A percentile compares a stretch with the other conserved stretches of the same genome.
Evolutionary conservation across 768 basidiomycete genomes (phyloP).

Genomic region (Phanerodontia chrysosporium): DNA sequence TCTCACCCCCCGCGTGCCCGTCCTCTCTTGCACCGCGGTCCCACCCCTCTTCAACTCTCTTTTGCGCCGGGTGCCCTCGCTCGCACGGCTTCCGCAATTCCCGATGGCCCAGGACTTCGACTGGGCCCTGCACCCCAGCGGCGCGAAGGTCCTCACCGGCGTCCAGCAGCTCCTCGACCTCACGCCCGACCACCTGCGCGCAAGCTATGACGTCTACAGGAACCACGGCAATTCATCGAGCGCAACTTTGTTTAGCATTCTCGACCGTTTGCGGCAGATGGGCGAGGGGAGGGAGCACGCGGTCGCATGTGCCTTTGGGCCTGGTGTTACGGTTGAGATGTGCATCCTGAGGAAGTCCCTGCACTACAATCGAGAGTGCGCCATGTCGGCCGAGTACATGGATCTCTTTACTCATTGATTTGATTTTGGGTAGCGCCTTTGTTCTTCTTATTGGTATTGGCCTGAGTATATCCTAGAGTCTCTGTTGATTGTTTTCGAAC

Average conservation of each 20-base stretch:
- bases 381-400: background rate
- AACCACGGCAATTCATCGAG: conserved; percentile 9
- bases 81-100: background rate
- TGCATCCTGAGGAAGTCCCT: background rate
- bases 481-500: too few species aligned
- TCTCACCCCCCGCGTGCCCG: conserved; percentile 8
- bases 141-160: conserved; percentile 9
- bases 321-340: conserved; percentile 11
- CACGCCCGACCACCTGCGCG: conserved; percentile 8
- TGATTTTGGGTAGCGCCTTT: too few species aligned
- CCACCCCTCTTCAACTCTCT: conserved; percentile 11
- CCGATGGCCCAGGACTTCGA: conserved; percentile 5
- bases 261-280: conserved; percentile 6
- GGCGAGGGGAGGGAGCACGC: conserved; percentile 5
- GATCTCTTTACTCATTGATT: background rate
- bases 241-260: conserved; percentile 10
- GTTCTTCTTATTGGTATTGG: too few species aligned
- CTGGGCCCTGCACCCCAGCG: conserved; percentile 12
- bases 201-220: conserved; percentile 12
- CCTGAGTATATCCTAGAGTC: too few species aligned
- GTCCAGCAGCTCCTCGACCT: conserved; percentile 8
- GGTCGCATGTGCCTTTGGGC: conserved; percentile 9
- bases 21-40: conserved; percentile 6
- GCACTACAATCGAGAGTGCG: background rate
- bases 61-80: background rate